phyloP scores from a whole-genome alignment of 257 asterid genomes.

The Przewalskia tangutica region DNA sequence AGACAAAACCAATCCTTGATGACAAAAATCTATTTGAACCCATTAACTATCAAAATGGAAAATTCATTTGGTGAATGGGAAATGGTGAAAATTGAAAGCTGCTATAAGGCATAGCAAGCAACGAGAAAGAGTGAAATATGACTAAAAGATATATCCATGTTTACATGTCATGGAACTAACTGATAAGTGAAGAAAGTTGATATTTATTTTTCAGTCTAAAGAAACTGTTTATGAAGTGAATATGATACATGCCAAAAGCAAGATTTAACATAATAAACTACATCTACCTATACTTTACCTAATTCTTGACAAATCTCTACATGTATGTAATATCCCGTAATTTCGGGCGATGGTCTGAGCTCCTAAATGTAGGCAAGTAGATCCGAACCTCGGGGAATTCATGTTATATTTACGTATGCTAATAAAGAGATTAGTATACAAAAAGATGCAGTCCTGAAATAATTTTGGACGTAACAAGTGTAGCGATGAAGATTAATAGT shows the following conservation, averaged over 20 bases:
- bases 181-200: background rate
- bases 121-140: background rate
- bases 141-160: background rate
- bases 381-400: too few relatives aligned
- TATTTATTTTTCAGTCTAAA: background rate
- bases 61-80: background rate
- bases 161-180: background rate
- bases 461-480: too few relatives aligned
- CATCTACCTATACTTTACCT: background rate
- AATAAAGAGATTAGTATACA: too few relatives aligned
- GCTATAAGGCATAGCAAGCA: background rate
- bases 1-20: background rate
- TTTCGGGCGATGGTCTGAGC: too few relatives aligned
- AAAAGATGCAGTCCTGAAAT: too few relatives aligned
- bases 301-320: background rate
- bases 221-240: background rate
- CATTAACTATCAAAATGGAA: background rate
- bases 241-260: background rate
- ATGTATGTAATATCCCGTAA: too few relatives aligned
- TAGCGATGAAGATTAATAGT: too few relatives aligned
- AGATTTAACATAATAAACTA: background rate
- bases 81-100: background rate
- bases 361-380: too few relatives aligned
- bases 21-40: background rate
- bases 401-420: too few relatives aligned